phyloP scores from a whole-genome alignment of 257 asterid genomes.

The Leptodermis oblonga region DNA sequence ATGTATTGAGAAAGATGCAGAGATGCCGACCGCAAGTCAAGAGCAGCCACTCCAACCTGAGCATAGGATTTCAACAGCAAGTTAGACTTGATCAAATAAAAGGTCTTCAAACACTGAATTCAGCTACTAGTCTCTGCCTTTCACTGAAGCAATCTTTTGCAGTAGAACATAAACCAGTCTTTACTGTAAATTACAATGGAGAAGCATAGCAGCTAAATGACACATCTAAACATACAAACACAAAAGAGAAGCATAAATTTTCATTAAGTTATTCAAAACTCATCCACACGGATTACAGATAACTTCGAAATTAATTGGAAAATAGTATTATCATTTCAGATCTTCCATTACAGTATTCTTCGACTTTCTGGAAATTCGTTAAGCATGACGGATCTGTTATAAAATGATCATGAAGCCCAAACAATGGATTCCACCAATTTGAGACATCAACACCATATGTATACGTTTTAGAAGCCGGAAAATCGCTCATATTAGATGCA shows the following conservation, averaged over 20 bases:
- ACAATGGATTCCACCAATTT: not conserved
- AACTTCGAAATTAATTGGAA: not conserved
- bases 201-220: not conserved
- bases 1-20: conserved; percentile 93
- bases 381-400: not conserved
- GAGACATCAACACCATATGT: not conserved
- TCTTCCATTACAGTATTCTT: not conserved
- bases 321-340: not conserved
- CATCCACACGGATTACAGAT: not conserved
- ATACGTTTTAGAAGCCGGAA: not conserved
- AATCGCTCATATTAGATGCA: not conserved
- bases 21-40: conserved; percentile 92
- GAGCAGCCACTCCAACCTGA: conserved; percentile 97
- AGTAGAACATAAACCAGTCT: not conserved
- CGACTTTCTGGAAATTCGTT: not conserved
- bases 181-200: not conserved
- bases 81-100: conserved; percentile 2
- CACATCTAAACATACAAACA: not conserved
- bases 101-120: conserved; percentile 10
- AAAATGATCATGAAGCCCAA: not conserved
- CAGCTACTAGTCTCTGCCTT: not conserved
- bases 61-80: conserved; percentile 9
- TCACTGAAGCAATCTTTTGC: not conserved
- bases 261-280: not conserved
- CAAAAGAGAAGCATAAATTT: not conserved